Percentiles rank a stretch among this genome's conserved stretches.
phyloP scores from a whole-genome alignment of 1,284 basidiomycete species.

The Farysia itapuensis region DNA sequence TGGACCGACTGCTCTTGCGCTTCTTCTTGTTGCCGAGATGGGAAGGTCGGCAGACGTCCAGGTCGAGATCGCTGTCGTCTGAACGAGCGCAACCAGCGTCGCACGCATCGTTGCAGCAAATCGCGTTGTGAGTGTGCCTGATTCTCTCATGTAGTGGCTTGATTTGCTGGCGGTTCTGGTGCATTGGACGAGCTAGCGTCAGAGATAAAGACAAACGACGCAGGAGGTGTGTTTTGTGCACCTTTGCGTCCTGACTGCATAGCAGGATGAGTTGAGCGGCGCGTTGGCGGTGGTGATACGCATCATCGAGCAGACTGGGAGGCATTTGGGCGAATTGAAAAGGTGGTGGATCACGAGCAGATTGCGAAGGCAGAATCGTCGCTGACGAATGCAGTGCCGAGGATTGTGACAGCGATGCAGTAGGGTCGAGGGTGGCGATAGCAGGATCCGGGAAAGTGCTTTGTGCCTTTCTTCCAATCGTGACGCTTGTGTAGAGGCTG shows the following conservation, averaged over 20 bases:
- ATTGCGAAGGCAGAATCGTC: no score
- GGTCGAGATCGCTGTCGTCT: slow-evolving; percentile 15
- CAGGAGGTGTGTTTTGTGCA: slow-evolving; percentile 4
- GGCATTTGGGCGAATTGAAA: slow-evolving; percentile 22
- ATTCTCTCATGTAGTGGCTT: not conserved
- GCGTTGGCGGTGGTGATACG: slow-evolving; percentile 28
- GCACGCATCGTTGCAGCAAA: not conserved
- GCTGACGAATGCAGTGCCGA: no score
- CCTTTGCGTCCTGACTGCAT: slow-evolving; percentile 15
- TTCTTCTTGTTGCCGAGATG: slow-evolving; percentile 47
- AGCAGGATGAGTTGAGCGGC: slow-evolving; percentile 30
- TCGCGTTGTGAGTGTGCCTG: not conserved
- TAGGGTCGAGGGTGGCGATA: no score
- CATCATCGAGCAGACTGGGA: slow-evolving; percentile 14
- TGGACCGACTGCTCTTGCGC: slow-evolving; percentile 38
- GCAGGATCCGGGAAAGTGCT: no score
- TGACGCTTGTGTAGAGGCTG: no score
- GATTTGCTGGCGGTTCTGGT: not conserved
- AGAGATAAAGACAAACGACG: slow-evolving; percentile 8
- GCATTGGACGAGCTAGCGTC: not conserved
- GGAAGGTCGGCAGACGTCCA: slow-evolving; percentile 22
- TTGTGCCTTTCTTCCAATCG: no score
- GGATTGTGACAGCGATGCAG: no score
- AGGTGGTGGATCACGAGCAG: not conserved
- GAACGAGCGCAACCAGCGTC: no score